phyloP scores from a whole-genome alignment of 1,284 basidiomycete genomes.

The Mycosarcoma mackinlayi region DNA sequence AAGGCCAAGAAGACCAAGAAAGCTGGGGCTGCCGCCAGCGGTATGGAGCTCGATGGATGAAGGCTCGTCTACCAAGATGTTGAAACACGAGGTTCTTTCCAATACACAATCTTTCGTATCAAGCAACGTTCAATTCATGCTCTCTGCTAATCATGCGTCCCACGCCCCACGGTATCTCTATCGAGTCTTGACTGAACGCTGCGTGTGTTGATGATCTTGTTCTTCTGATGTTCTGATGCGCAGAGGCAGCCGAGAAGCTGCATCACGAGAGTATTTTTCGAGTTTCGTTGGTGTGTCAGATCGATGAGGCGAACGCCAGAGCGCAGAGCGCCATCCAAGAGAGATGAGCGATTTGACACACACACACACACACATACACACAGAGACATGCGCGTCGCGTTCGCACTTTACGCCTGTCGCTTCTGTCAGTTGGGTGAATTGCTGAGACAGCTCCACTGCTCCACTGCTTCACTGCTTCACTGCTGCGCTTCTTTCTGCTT shows the following conservation, averaged over 20 bases:
- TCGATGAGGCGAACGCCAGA: neutral
- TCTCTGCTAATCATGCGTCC: neutral
- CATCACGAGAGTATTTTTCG: no score
- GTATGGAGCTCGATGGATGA: conserved; percentile 40
- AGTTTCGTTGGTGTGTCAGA: no score
- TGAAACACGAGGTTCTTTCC: no score
- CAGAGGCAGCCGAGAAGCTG: no score
- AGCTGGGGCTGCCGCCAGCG: conserved; percentile 1
- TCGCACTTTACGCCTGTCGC: conserved; percentile 27
- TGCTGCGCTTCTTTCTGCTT: neutral
- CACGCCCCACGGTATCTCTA: no score
- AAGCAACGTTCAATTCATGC: neutral
- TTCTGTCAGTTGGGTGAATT: neutral
- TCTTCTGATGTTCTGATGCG: no score
- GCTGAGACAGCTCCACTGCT: no score
- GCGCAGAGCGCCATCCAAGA: neutral
- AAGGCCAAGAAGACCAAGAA: conserved; percentile 30
- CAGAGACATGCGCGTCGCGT: conserved; percentile 40
- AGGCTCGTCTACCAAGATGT: no score
- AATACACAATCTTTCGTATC: neutral
- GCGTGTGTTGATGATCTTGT: no score
- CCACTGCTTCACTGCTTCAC: no score
- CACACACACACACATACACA: no score
- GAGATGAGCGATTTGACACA: neutral
- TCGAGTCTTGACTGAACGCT: no score